Conservation (phyloP, 2,329 filamentous ascomycete genomes). For the Lachnellula subtilissima region DNA sequence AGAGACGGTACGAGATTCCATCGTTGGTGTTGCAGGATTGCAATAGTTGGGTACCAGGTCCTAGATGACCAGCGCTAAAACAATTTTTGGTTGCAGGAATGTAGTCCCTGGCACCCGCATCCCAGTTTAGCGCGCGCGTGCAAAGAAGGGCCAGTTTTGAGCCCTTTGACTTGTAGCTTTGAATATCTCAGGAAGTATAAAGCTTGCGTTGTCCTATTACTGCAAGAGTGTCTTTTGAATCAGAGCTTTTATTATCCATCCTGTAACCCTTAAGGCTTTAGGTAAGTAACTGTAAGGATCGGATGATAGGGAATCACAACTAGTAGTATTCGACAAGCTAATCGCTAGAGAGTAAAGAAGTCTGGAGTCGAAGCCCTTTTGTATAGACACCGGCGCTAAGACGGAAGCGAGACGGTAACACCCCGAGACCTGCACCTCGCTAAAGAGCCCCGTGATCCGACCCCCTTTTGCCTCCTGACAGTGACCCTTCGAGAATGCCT, state of each 20-base stretch:
- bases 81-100: background rate
- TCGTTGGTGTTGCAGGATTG: background rate
- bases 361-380: too few species aligned
- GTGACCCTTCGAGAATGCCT: too few species aligned
- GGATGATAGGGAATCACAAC: too few species aligned
- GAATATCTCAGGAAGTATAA: background rate
- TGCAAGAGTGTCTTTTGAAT: background rate
- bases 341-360: too few species aligned
- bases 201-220: background rate
- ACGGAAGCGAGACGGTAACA: too few species aligned
- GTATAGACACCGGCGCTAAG: too few species aligned
- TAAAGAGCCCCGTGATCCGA: too few species aligned
- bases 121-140: background rate
- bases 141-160: too few species aligned
- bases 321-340: too few species aligned
- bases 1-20: background rate
- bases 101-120: background rate
- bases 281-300: background rate
- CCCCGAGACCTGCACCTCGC: too few species aligned
- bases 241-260: background rate
- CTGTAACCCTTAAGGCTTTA: background rate
- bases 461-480: too few species aligned
- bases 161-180: background rate
- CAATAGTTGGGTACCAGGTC: background rate
- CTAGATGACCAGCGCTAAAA: too few species aligned